These are phyloP conservation scores for Polyporus arcularius DNA, from an alignment of 768 basidiomycete species.

Conservation along the genomic window DNA sequence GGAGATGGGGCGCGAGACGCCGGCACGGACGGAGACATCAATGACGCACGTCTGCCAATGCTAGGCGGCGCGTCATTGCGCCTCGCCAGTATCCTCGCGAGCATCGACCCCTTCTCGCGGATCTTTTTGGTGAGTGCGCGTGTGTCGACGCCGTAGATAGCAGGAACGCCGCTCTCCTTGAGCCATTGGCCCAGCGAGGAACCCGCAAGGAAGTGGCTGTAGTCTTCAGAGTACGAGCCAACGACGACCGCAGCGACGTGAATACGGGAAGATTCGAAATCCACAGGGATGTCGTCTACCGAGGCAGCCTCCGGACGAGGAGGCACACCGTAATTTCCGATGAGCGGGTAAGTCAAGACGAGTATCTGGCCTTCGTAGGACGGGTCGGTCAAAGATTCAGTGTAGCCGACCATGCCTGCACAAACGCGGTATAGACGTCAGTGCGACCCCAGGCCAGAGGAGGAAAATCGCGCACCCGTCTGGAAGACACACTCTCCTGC, in stretches of 20 bases:
- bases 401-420: constrained; percentile 98
- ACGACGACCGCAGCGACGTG: constrained; percentile 92
- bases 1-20: constrained; percentile 56
- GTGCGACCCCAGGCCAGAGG: constrained; percentile 1
- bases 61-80: constrained; percentile 47
- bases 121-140: constrained; percentile 96
- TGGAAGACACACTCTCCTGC: constrained; percentile 99
- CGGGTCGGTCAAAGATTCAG: constrained; percentile 96
- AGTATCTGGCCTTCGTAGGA: constrained; percentile 99
- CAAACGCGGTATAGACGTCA: not conserved
- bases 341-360: constrained; percentile 92
- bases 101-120: constrained; percentile 91
- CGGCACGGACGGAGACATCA: constrained; percentile 39
- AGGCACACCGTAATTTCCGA: constrained; percentile 98
- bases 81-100: constrained; percentile 79
- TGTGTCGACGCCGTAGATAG: constrained; percentile 95
- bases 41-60: constrained; percentile 37
- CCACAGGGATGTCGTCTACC: constrained; percentile 59
- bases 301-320: constrained; percentile 49
- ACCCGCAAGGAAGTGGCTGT: constrained; percentile 90
- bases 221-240: constrained; percentile 91
- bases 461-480: constrained; percentile 67
- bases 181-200: constrained; percentile 92
- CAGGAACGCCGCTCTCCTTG: constrained; percentile 91
- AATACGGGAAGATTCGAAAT: constrained; percentile 95